Conservation (phyloP, 495 filamentous ascomycete species). For the Xylaria telfairii region DNA sequence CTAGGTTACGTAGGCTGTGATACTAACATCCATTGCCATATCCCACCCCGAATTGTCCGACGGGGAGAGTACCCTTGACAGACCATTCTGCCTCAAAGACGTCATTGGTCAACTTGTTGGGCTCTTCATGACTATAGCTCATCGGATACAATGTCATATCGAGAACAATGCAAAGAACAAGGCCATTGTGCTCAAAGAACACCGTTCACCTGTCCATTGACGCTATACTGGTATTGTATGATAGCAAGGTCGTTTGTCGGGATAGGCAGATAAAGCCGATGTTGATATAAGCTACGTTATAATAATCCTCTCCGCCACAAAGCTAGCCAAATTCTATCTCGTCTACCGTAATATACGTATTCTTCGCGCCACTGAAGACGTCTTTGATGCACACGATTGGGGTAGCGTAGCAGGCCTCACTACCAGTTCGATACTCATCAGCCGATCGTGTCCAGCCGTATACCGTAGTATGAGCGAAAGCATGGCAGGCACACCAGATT, state of each 20-base stretch:
- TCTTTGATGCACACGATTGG: background rate
- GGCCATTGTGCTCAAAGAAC: background rate
- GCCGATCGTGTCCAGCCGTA: background rate
- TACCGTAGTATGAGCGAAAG: background rate
- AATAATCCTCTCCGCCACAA: background rate
- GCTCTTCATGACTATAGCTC: background rate
- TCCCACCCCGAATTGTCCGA: background rate
- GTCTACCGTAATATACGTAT: background rate
- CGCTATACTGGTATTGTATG: background rate
- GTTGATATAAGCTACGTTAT: background rate
- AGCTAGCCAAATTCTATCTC: background rate
- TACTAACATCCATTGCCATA: background rate
- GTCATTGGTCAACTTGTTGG: background rate
- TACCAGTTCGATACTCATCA: background rate
- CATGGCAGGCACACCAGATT: slow-evolving; percentile 1
- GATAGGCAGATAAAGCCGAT: background rate
- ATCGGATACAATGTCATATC: background rate
- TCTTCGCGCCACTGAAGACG: background rate
- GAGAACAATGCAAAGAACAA: background rate
- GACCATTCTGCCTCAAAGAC: background rate
- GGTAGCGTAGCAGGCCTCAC: slow-evolving; percentile 13
- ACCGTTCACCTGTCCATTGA: background rate
- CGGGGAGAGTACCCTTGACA: background rate
- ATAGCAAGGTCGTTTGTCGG: background rate
- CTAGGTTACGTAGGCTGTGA: background rate